Conservation (phyloP, 495 filamentous ascomycete species). For the Aspergillus sclerotiicarbonarius region DNA sequence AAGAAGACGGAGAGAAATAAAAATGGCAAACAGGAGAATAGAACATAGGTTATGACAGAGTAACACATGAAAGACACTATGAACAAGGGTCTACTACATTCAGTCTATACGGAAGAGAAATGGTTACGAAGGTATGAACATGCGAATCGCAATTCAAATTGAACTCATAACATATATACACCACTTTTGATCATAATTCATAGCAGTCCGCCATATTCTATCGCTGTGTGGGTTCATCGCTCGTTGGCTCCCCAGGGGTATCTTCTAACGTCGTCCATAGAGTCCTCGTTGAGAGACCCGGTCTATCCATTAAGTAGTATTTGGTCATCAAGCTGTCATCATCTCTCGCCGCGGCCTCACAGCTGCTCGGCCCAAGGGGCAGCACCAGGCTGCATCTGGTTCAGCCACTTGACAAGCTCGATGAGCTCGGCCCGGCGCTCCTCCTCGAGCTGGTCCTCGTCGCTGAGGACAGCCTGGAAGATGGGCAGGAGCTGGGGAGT, state of each 20-base stretch:
- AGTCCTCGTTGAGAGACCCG: slow-evolving; percentile 22
- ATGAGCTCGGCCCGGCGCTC: slow-evolving; percentile 70
- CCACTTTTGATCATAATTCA: slow-evolving; percentile 29
- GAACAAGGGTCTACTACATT: too few species aligned
- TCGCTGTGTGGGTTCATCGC: slow-evolving; percentile 6
- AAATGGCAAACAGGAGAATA: too few species aligned
- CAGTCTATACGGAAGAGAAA: too few species aligned
- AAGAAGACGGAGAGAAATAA: too few species aligned
- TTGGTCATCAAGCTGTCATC: slow-evolving; percentile 26
- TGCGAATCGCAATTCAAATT: neutral
- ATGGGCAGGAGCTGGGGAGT: slow-evolving; percentile 76
- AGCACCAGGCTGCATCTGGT: slow-evolving; percentile 49
- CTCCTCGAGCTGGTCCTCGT: slow-evolving; percentile 79
- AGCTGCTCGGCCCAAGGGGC: slow-evolving; percentile 48
- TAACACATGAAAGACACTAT: too few species aligned
- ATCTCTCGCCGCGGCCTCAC: slow-evolving; percentile 19
- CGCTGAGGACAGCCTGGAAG: slow-evolving; percentile 74
- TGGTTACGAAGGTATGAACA: too few species aligned
- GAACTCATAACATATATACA: neutral
- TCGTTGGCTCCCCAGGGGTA: slow-evolving; percentile 31
- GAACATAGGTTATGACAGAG: too few species aligned
- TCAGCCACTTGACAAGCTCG: slow-evolving; percentile 70
- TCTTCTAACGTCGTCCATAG: slow-evolving; percentile 41
- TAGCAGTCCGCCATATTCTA: slow-evolving; percentile 20
- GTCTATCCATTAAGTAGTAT: slow-evolving; percentile 41